Base-by-base conservation (phyloP, 2,329 filamentous ascomycete genomes). In the Colletotrichum gloeosporioides region DNA sequence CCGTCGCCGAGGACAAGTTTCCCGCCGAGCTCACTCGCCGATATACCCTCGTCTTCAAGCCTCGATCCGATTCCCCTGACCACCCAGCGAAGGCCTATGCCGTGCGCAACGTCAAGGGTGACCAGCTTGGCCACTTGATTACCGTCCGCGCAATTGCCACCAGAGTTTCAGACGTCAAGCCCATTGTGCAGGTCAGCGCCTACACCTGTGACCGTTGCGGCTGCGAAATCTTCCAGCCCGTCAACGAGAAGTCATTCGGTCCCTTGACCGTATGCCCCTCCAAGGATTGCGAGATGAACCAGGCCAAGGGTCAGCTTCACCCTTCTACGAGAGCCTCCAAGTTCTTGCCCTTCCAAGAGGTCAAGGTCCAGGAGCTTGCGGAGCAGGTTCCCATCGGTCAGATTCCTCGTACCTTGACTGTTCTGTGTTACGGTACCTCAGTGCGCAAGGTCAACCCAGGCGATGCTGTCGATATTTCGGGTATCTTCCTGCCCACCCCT, bases 361-460 rank as follows among this genome's bases (percentile, higher is more conserved):
- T 99, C 86, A 99, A 99, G 88, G 96, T 99, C 73, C 97, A 99
- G 86, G 97, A 99, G 84, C 95, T 99, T 92, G 96, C 97, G n/a
- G 97, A 99, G 84, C 97, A 99, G 85, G 97, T 99, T 0, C 97
- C 97, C 9, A 98, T 99, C 78, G 97, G 97, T 67, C 97, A 99
- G 83, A 99, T 99, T 80, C 97, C 97, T 36, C 92, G 97, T 75
- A 95, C 95, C 73, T 88, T 99, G 78, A 99, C 96, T 0, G 88
- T 99, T 27, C 92, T 98, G 81, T 98, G 96, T 85, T 94, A 98
- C 82, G 97, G 97, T 77, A 95, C 92, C 77, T 90, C 98, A 15
- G 95, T 96, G 34, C 91, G 97, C 75, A 93, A 95, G 80, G 92
- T 99, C 82, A 99, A 95, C 83, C 97, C 97, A 4, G 97, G 97